Evolutionary conservation across 352 stramenopile species (phyloP).

Genomic region (Phytophthora citricola): DNA sequence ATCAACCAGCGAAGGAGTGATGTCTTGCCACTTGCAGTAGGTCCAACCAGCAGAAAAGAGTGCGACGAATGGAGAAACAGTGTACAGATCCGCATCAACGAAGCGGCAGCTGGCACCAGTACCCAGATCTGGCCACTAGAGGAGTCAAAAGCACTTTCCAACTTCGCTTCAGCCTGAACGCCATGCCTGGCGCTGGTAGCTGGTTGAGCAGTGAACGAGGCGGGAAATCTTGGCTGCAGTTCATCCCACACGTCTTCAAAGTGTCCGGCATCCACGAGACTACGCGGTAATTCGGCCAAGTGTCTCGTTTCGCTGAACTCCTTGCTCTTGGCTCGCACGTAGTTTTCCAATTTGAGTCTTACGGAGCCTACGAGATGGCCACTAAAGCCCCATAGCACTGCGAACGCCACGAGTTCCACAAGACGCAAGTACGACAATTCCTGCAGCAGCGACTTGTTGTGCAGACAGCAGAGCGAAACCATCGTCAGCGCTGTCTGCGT

Average conservation of each 20-base stretch:
- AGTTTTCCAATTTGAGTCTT: constrained; percentile 59
- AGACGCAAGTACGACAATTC: constrained; percentile 37
- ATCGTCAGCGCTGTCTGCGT: constrained; percentile 44
- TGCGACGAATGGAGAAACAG: constrained; percentile 42
- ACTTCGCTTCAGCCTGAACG: neutral
- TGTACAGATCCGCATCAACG: constrained; percentile 46
- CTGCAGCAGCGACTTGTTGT: constrained; percentile 43
- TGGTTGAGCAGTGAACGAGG: neutral
- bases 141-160: constrained; percentile 34
- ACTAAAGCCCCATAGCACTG: constrained; percentile 57
- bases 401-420: constrained; percentile 46
- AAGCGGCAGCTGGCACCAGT: constrained; percentile 26
- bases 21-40: constrained; percentile 57
- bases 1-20: constrained; percentile 52
- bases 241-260: constrained; percentile 54
- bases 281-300: constrained; percentile 34
- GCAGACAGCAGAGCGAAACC: constrained; percentile 45
- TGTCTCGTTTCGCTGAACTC: constrained; percentile 42
- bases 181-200: neutral
- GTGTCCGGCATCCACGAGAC: constrained; percentile 45
- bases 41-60: constrained; percentile 58
- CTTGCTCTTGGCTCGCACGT: constrained; percentile 49
- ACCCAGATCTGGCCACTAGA: constrained; percentile 47
- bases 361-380: constrained; percentile 49
- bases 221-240: constrained; percentile 14